These are phyloP conservation scores for Hevea brasiliensis DNA, from an alignment of 345 rosid species.

Conservation along the genomic window DNA sequence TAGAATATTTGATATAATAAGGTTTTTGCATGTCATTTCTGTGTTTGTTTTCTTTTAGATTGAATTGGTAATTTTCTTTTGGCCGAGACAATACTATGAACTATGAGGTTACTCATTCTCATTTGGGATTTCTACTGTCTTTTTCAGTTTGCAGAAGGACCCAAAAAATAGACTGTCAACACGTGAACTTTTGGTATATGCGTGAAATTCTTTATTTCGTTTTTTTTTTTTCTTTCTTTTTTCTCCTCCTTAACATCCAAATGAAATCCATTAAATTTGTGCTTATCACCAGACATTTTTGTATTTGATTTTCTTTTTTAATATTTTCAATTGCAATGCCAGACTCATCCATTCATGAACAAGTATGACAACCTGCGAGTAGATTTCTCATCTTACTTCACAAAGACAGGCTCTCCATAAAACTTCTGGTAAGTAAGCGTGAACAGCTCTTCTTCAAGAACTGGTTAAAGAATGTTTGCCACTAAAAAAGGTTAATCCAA, in stretches of 20 bases:
- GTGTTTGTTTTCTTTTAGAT: background rate
- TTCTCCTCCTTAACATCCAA: background rate
- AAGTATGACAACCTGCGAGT: slow-evolving; percentile 56
- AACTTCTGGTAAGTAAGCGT: slow-evolving; percentile 35
- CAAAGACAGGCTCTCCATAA: slow-evolving; percentile 78
- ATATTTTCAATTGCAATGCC: slow-evolving; percentile 23
- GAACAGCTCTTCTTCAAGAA: no score
- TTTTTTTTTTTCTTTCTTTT: background rate
- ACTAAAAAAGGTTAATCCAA: background rate
- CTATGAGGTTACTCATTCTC: slow-evolving; percentile 19
- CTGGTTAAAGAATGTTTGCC: no score
- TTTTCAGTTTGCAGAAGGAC: slow-evolving; percentile 74
- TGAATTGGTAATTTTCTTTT: background rate
- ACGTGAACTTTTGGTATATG: slow-evolving; percentile 59
- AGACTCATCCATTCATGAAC: slow-evolving; percentile 76
- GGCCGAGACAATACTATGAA: background rate
- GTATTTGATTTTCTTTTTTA: background rate
- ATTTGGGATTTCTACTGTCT: slow-evolving; percentile 15
- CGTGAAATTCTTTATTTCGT: slow-evolving; percentile 16
- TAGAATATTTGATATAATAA: background rate
- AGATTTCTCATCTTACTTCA: slow-evolving; percentile 87
- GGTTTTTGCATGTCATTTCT: background rate
- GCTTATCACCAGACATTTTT: background rate
- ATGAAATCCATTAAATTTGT: background rate
- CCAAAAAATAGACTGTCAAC: slow-evolving; percentile 69